These are phyloP conservation scores for Penicillium sumatraense DNA, from an alignment of 2,329 filamentous ascomycete species.

Conservation along the genomic window DNA sequence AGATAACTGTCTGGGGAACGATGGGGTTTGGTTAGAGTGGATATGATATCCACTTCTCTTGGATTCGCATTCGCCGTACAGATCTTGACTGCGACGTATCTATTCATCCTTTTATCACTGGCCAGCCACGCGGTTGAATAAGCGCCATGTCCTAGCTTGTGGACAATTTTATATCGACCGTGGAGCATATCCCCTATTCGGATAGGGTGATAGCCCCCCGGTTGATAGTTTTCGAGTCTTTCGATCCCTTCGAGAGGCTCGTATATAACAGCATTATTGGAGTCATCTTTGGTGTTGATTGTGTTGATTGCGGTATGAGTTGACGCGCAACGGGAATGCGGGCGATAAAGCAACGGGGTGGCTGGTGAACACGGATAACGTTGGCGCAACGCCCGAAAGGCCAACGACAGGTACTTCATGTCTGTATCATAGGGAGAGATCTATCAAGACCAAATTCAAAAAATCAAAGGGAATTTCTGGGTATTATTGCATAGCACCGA, in stretches of 20 bases:
- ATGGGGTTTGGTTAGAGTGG: conserved; percentile 4
- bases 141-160: conserved; percentile 47
- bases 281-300: too few relatives aligned
- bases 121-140: conserved; percentile 41
- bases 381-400: too few relatives aligned
- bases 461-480: too few relatives aligned
- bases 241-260: conserved; percentile 25
- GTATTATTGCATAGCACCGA: too few relatives aligned
- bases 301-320: too few relatives aligned
- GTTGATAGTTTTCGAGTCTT: conserved; percentile 28
- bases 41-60: conserved; percentile 17
- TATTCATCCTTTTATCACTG: conserved; percentile 24
- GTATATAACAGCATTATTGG: too few relatives aligned
- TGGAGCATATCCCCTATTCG: conserved; percentile 34
- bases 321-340: too few relatives aligned
- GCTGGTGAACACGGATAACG: too few relatives aligned
- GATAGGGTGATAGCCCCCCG: conserved; percentile 35
- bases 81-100: conserved; percentile 35
- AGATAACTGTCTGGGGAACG: neutral
- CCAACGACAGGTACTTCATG: too few relatives aligned
- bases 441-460: too few relatives aligned
- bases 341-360: too few relatives aligned
- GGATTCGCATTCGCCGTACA: conserved; percentile 27
- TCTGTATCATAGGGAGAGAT: too few relatives aligned
- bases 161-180: conserved; percentile 43